Conservation (phyloP, 257 asterid genomes). For the Linderniella brevidens region DNA sequence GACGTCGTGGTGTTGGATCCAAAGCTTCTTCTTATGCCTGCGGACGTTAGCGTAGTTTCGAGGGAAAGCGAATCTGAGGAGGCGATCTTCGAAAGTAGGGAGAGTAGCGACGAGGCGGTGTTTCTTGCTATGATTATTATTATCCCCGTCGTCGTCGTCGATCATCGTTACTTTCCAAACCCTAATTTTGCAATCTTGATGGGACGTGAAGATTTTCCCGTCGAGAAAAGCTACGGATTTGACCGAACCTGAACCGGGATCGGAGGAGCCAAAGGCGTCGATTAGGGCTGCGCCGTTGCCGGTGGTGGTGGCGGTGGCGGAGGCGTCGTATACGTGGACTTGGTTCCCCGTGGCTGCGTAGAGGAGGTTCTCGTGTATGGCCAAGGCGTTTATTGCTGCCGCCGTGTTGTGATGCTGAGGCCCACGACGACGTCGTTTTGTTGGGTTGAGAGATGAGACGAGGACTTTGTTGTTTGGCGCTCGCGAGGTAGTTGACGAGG, state of each 20-base stretch:
- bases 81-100: slow-evolving; percentile 45
- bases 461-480: no score
- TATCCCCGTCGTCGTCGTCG: no score
- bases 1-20: slow-evolving; percentile 71
- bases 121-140: slow-evolving; percentile 9
- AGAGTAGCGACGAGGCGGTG: slow-evolving; percentile 44
- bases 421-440: no score
- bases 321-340: slow-evolving; percentile 30
- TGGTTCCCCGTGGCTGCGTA: slow-evolving; percentile 51
- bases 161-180: slow-evolving; percentile 26
- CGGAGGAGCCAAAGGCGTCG: slow-evolving; percentile 25
- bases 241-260: slow-evolving; percentile 26
- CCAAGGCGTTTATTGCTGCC: slow-evolving; percentile 21
- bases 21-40: slow-evolving; percentile 45
- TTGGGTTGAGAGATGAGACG: no score
- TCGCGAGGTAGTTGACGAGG: no score
- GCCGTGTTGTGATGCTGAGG: no score
- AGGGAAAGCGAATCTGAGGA: slow-evolving; percentile 30
- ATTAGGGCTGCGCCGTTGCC: slow-evolving; percentile 11
- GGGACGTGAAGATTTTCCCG: slow-evolving; percentile 54
- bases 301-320: no score
- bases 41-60: slow-evolving; percentile 39
- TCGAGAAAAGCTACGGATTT: slow-evolving; percentile 38
- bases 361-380: slow-evolving; percentile 42
- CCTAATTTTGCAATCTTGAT: slow-evolving; percentile 66